Base-by-base conservation (phyloP, 2,329 filamentous ascomycete genomes). In the Phyllosticta citrichinensis region DNA sequence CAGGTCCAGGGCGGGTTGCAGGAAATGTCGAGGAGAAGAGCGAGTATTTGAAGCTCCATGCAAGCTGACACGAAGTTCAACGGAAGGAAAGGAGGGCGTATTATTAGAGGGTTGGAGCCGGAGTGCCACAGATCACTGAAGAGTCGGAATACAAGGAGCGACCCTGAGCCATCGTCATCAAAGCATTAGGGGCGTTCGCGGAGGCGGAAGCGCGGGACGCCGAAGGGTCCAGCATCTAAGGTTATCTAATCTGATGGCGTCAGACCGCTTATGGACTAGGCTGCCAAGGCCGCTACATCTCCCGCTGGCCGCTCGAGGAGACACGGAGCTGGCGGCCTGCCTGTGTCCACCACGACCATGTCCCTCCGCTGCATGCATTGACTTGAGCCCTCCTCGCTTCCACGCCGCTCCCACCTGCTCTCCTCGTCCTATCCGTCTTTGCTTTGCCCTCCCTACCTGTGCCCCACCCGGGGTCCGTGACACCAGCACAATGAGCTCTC, bases 401-500 rank as follows among this genome's bases (percentile, higher is more conserved):
- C 25, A 55, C 60, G 22, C 50, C 35, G 53, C 57, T 35, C 14
- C 22, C 50, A 22, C 19, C 58, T 47, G 27, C 50, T 12, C 40
- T 25, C 14, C 25, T n/a, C 40, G n/a, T 12, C 33, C 33, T 14
- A 17, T 40, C 33, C 11, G 33, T 40, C 33, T 55, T 52, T 57
- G 30, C 55, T 30, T 11, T 51, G 22, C 27, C 24, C 51, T 51
- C 8, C 9, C 27, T 19, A 24, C 47, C 54, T 40, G 33, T 14
- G 17, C 54, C 25, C 40, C 51, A 27, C 33, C 30, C 75, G 79
- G 78, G 79, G 77, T 78, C 73, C 74, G 69, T 69, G 76, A 75
- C 75, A 72, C 77, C 77, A 74, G 73, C 74, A 69, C 69, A 65
- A 84, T 84, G 81, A 79, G 79, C 74, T 83, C 81, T 71, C 76